phyloP scores from a whole-genome alignment of 169 alveolate species.

The Eimeria zaria region DNA sequence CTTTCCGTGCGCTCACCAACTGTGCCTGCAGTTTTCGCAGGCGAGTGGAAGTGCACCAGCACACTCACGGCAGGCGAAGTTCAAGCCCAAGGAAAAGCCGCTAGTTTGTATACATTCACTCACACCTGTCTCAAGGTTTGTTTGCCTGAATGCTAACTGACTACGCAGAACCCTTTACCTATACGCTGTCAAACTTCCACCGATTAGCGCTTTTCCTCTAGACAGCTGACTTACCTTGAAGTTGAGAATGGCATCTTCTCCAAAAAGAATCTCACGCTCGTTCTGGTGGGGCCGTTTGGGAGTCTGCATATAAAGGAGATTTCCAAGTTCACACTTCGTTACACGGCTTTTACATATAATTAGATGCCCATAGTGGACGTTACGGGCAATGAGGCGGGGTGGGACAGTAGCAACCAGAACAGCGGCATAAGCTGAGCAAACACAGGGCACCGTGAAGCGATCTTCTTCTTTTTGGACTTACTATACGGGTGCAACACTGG shows the following conservation, averaged over 20 bases:
- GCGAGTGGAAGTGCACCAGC: neutral
- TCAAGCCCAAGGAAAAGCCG: neutral
- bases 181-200: neutral
- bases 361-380: too few species aligned
- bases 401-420: too few species aligned
- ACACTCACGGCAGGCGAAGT: neutral
- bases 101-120: neutral
- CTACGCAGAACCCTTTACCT: neutral
- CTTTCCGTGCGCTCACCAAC: conserved; percentile 85
- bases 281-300: conserved; percentile 88
- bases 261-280: conserved; percentile 89
- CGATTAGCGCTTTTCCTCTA: neutral
- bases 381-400: too few species aligned
- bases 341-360: too few species aligned
- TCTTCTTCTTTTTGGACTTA: conserved; percentile 49
- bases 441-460: neutral
- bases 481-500: conserved; percentile 90
- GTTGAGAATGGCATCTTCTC: conserved; percentile 53
- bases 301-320: conserved; percentile 87
- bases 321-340: neutral
- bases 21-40: conserved; percentile 35
- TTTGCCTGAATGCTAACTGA: neutral
- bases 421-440: too few species aligned
- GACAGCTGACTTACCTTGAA: conserved; percentile 32
- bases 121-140: neutral